Base-by-base conservation (phyloP, 129 eudicot genomes). In the Deinandra increscens region DNA sequence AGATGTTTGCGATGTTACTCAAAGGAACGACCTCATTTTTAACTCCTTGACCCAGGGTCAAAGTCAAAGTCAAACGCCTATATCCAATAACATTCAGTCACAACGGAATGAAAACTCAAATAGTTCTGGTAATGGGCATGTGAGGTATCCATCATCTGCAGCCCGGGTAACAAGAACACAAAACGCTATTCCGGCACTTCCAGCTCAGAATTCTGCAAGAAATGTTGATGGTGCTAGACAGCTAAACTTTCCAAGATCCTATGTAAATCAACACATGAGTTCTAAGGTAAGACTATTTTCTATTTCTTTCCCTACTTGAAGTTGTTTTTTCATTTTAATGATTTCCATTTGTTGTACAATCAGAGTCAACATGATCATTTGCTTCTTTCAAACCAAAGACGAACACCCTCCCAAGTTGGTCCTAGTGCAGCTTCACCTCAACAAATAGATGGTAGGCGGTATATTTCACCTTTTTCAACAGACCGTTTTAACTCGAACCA, bases 171-270 rank as follows among this genome's bases (percentile, higher is more conserved):
- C 44, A 36, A 79, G 90, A 80, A 51, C 71, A 17, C 82, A 83
- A 2, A 48, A 43, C 51, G 82, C 91, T 23, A 66, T 85, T 64
- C 97, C 87, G 82, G 88, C 87, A 69, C 89, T 85, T 75, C 85
- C 95, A 13, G 88, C 78, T 46, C 89, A 56, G 70, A 14, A 59
- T 49, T 43, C 87, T 2, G 39, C 83, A 31, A 64, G 81, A 31
- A 20, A 29, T 7, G 29, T 31, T 62, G 77, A 73, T 29, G 60
- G 48, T 46, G 83, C 80, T 43, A 68, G 81, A 64, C 88, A 70
- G 41, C 71, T 64, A 63, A 42, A 38, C 44, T 64, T 64, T 56
- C 54, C 66, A 9, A 75, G 78, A 33, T 26, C 73, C 50, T 67
- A 71, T 76, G 41, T 36, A 5, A 78, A 61, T 83, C 19, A 78